These are phyloP conservation scores for Polyporus arcularius DNA, from an alignment of 768 basidiomycete species.

Conservation along the genomic window DNA sequence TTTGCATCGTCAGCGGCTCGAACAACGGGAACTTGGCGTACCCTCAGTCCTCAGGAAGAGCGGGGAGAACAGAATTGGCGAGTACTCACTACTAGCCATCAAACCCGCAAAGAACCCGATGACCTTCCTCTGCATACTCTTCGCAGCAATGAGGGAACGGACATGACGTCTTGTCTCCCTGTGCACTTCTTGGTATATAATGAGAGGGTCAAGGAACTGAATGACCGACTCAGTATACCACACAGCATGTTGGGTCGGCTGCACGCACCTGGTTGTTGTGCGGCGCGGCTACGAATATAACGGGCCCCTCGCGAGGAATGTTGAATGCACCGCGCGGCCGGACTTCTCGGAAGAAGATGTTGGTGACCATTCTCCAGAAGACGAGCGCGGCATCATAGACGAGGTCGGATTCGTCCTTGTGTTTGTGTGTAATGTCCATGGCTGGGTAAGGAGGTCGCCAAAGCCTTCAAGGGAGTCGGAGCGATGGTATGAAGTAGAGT, in stretches of 20 bases:
- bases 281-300: conserved; percentile 49
- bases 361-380: conserved; percentile 84
- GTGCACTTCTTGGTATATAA: conserved; percentile 76
- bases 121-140: conserved; percentile 77
- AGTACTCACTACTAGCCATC: conserved; percentile 81
- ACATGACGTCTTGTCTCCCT: conserved; percentile 81
- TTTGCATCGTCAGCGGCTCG: conserved; percentile 88
- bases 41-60: not conserved
- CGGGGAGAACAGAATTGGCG: not conserved
- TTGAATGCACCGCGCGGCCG: conserved; percentile 93
- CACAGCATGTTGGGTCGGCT: conserved; percentile 66
- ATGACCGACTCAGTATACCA: not conserved
- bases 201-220: conserved; percentile 91
- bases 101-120: conserved; percentile 81
- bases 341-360: conserved; percentile 96
- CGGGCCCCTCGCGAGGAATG: conserved; percentile 85
- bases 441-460: not conserved
- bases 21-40: conserved; percentile 76
- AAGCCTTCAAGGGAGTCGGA: conserved; percentile 2
- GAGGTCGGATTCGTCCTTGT: conserved; percentile 21
- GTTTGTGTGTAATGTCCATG: conserved; percentile 10
- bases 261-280: conserved; percentile 29
- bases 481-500: conserved; percentile 1
- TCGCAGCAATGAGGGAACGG: conserved; percentile 86
- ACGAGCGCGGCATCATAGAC: conserved; percentile 76